These are phyloP conservation scores for Vigna unguiculata DNA, from an alignment of 306 rosid genomes.

Conservation along the genomic window DNA sequence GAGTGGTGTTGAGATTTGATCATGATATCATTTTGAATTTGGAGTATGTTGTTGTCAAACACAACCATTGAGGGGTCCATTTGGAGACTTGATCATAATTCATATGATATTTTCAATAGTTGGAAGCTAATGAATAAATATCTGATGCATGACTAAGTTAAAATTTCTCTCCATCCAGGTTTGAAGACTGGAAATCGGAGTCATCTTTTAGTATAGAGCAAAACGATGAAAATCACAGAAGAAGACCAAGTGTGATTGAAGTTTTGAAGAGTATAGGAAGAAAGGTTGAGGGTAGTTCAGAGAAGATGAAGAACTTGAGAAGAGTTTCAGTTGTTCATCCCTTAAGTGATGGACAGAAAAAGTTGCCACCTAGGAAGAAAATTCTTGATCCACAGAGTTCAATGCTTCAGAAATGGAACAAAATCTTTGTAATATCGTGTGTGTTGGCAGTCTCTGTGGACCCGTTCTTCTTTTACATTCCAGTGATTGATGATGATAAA, in stretches of 20 bases:
- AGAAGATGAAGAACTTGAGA: conserved; percentile 42
- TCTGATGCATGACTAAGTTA: conserved; percentile 3
- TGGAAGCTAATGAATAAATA: background rate
- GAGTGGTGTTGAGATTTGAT: conserved; percentile 10
- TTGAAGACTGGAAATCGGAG: conserved; percentile 64
- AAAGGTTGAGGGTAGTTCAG: conserved; percentile 34
- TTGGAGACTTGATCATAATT: conserved; percentile 2
- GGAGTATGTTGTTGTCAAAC: conserved; percentile 1
- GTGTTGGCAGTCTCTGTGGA: conserved; percentile 81
- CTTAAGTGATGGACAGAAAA: conserved; percentile 48
- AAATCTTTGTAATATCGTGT: conserved; percentile 77
- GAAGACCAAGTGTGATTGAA: conserved; percentile 49
- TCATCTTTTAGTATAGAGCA: conserved; percentile 52
- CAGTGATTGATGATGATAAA: conserved; percentile 24
- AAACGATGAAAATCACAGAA: conserved; percentile 40
- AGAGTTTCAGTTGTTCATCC: conserved; percentile 50
- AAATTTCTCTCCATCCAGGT: conserved; percentile 54
- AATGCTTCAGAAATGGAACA: conserved; percentile 86
- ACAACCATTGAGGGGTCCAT: background rate
- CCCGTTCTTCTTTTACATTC: conserved; percentile 83
- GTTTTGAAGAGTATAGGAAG: conserved; percentile 49
- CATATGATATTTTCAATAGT: conserved; percentile 9
- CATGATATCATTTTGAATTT: conserved; percentile 1
- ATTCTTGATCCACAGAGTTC: conserved; percentile 81
- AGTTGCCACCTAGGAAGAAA: conserved; percentile 40